Percentiles rank a stretch among this genome's conserved stretches.
phyloP scores from a whole-genome alignment of 2,329 filamentous ascomycete genomes.

The Lasiodiplodia gonubiensis region DNA sequence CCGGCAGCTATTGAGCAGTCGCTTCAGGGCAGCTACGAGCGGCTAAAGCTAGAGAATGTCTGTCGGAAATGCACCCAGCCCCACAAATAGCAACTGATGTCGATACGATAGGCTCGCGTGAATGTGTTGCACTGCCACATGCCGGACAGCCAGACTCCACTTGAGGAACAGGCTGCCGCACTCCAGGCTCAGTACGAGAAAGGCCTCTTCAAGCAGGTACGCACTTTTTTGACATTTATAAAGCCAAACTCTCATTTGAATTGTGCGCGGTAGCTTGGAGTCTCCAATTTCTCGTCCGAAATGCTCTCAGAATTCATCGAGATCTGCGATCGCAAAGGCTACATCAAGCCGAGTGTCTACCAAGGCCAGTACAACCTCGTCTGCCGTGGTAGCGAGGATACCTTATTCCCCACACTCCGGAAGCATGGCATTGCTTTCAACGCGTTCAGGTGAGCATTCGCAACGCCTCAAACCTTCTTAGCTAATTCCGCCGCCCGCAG shows the following conservation, averaged over 20 bases:
- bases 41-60: not conserved
- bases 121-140: not conserved
- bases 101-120: not conserved
- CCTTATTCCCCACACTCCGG: slow-evolving; percentile 26
- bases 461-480: not conserved
- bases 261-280: slow-evolving; percentile 33
- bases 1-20: not conserved
- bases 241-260: not conserved
- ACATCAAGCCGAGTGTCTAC: slow-evolving; percentile 42
- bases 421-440: slow-evolving; percentile 11
- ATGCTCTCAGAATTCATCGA: slow-evolving; percentile 41
- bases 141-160: not conserved
- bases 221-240: not conserved
- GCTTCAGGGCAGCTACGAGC: not conserved
- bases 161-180: not conserved
- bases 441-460: not conserved
- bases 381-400: slow-evolving; percentile 25
- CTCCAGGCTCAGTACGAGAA: not conserved
- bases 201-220: not conserved
- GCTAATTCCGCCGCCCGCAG: not conserved
- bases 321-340: slow-evolving; percentile 37
- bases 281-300: slow-evolving; percentile 42
- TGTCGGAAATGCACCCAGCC: not conserved
- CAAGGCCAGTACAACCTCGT: slow-evolving; percentile 44
- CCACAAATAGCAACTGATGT: not conserved